phyloP scores from a whole-genome alignment of 441 rosid genomes.

The Erysimum cheiri region DNA sequence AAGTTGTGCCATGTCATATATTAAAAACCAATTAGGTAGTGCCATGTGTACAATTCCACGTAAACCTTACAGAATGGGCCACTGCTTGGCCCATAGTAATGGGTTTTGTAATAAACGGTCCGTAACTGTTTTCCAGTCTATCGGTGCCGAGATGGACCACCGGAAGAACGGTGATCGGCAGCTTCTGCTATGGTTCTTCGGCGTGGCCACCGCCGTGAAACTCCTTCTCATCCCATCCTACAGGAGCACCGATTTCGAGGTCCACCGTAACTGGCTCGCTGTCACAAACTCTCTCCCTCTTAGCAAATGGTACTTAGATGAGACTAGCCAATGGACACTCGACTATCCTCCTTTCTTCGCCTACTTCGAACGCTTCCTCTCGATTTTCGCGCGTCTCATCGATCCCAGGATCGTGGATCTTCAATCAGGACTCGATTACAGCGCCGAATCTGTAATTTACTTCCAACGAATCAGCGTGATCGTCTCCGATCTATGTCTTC shows the following conservation, averaged over 20 bases:
- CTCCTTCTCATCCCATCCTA: constrained; percentile 84
- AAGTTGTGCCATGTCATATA: neutral
- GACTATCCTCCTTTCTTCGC: constrained; percentile 98
- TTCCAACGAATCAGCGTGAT: constrained; percentile 80
- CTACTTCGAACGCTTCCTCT: constrained; percentile 76
- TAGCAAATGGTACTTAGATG: constrained; percentile 79
- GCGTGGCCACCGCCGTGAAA: constrained; percentile 62
- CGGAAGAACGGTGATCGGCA: constrained; percentile 18
- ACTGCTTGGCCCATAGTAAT: neutral
- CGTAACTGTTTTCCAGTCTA: neutral
- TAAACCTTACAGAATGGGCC: constrained; percentile 2
- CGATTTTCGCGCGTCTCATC: constrained; percentile 60
- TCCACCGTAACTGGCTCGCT: constrained; percentile 96
- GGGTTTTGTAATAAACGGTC: constrained; percentile 20
- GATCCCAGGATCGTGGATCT: constrained; percentile 77
- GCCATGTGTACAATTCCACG: constrained; percentile 25
- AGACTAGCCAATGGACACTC: constrained; percentile 93
- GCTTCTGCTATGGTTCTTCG: constrained; percentile 68
- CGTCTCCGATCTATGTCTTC: constrained; percentile 69
- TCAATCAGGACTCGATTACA: constrained; percentile 59
- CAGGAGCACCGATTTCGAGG: constrained; percentile 89
- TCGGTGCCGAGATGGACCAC: constrained; percentile 40
- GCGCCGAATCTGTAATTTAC: constrained; percentile 57
- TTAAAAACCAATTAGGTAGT: neutral
- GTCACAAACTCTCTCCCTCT: constrained; percentile 86